Conservation (phyloP, 306 rosid genomes). For the Calophaca sinica region DNA sequence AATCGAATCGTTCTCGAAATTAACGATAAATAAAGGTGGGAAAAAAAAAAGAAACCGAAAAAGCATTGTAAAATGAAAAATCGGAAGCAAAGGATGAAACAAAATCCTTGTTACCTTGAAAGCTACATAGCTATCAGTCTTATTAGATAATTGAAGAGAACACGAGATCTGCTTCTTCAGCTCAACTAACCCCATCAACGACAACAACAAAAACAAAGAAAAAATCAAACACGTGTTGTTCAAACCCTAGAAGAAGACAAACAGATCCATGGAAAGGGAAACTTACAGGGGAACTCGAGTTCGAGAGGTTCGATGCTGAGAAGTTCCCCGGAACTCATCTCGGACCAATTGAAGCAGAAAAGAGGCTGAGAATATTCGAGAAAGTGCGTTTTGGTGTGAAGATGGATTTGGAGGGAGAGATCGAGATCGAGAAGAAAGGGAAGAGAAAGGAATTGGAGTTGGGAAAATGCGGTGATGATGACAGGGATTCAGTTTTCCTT, state of each 20-base stretch:
- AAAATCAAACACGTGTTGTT: constrained; percentile 1
- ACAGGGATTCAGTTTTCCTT: constrained; percentile 35
- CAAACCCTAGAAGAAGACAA: constrained; percentile 43
- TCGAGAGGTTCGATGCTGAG: constrained; percentile 92
- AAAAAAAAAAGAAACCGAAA: not conserved
- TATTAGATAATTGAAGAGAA: constrained; percentile 87
- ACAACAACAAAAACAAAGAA: not conserved
- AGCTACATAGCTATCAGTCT: constrained; percentile 88
- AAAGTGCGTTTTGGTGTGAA: not conserved
- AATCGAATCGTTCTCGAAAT: not conserved
- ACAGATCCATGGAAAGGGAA: constrained; percentile 42
- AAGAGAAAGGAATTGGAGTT: constrained; percentile 18
- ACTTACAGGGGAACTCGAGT: constrained; percentile 88
- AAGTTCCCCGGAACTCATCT: constrained; percentile 89
- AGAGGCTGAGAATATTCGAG: constrained; percentile 31
- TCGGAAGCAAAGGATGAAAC: not conserved
- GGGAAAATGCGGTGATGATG: constrained; percentile 32
- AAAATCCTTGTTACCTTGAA: constrained; percentile 68
- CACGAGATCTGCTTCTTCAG: constrained; percentile 98
- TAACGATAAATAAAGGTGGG: not conserved
- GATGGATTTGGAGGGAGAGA: constrained; percentile 50
- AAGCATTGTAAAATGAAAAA: not conserved
- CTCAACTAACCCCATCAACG: constrained; percentile 60
- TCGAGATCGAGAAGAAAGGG: constrained; percentile 53
- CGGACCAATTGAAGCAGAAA: constrained; percentile 39